Evolutionary conservation across 2,329 filamentous ascomycete species (phyloP), one percentile per base, ranked within the genome.

Genomic region (Nothophaeocryptopus gaeumannii): DNA sequence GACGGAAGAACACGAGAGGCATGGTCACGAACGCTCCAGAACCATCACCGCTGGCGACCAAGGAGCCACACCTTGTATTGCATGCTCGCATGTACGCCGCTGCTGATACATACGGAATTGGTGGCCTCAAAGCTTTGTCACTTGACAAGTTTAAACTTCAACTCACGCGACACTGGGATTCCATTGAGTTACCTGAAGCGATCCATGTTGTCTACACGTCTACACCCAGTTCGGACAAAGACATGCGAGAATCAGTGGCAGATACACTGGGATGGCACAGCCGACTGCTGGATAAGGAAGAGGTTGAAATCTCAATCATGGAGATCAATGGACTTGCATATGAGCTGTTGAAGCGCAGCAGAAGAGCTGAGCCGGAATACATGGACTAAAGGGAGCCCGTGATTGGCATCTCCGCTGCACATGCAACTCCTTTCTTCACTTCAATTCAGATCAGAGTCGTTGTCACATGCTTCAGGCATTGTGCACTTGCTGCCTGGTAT

Each of bases 311-410:
- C 2, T 44, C 57, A 5, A 52, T 67, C 26, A 56, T 57, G 49
- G 60, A 63, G 11, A 60, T 63, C 46, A 58, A 62, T 56, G 59
- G 58, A 1, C 50, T 67, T 5, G 61, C 64, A 3, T 65, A 61
- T 43, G 63, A 66, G 31, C 30, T 66, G 38, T 42, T 64, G 13
- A 60, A 61, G 42, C 38, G 51, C 5, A 59, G 58, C 38, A 47
- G 59, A 43, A 47, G 54, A 41, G 53, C 49, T 10, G 56, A 55
- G 41, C 52, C 56, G 11, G 55, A 58, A 40, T 58, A 56, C 20
- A 47, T 55, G 54, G 45, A 45, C 7, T 53, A 26, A 20, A 20
- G 16, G 14, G 12, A 11, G 40, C 13, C 4, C n/a, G 14, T 20
- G 5, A 32, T 12, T 26, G 5, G 39, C 16, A 41, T 3, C 7